Percentiles rank a stretch among this genome's conserved stretches.
Conservation (phyloP, 1,139 yeast genomes). For the Pneumocystis oryctolagi region DNA sequence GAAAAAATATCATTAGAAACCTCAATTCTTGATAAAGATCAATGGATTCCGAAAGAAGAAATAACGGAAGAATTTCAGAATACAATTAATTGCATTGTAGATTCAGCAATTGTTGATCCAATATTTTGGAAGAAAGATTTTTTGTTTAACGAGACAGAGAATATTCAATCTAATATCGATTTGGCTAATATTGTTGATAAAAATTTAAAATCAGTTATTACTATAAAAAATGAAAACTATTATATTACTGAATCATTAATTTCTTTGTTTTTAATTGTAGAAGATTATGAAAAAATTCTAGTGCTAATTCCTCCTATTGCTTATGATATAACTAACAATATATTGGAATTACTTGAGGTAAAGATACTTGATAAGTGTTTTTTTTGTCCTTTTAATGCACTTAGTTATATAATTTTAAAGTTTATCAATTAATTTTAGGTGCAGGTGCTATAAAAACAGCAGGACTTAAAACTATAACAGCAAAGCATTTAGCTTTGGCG, state of each 20-base stretch:
- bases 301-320: constrained; percentile 38
- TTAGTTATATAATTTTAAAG: constrained; percentile 39
- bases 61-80: constrained; percentile 37
- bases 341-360: constrained; percentile 24
- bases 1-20: constrained; percentile 34
- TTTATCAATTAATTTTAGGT: constrained; percentile 50
- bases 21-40: constrained; percentile 46
- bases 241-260: background rate
- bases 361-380: constrained; percentile 14
- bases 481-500: constrained; percentile 57
- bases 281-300: constrained; percentile 37
- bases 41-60: constrained; percentile 43
- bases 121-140: background rate
- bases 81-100: background rate
- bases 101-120: background rate
- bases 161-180: background rate
- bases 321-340: constrained; percentile 24
- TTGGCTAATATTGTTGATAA: background rate
- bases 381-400: constrained; percentile 28
- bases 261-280: constrained; percentile 18
- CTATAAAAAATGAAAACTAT: background rate
- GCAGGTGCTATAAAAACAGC: constrained; percentile 71
- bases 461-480: constrained; percentile 59
- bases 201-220: constrained; percentile 1
- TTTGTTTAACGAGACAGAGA: background rate